Evolutionary conservation across 768 basidiomycete species (phyloP), one percentile per base, ranked within the genome.

Genomic region (Rhizopogon vinicolor): DNA sequence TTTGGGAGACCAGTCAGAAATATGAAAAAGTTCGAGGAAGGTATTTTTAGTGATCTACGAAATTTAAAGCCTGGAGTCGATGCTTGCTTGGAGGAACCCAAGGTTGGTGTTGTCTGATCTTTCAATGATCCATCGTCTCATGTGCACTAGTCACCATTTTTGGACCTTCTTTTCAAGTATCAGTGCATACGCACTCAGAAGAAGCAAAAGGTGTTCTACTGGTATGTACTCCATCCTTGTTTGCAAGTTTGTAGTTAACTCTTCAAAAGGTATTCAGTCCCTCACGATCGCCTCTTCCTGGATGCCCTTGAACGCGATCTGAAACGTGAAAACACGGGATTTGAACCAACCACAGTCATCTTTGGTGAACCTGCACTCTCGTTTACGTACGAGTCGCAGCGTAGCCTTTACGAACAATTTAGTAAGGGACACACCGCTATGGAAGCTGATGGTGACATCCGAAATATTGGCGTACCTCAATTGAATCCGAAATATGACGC

Each of bases 201-300:
- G 80, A 98, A 97, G 75, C 95, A 96, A 75, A 94, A 98, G 70
- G 95, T 98, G n/a, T 98, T 97, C 67, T 97, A 91, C 70, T 98
- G 95, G 94, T 91, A 61, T 53, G 14, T 52, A 46, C 25, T 5
- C 3, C 6, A 14, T 31, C 56, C 28, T 51, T 22, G 40, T 51
- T 33, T 50, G 33, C 55, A 58, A 16, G 53, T 50, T n/a, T 22
- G 37, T 28, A 5, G 44, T 1, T 12, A 43, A 28, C 18, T 3
- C 44, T 37, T 16, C 35, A 22, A 49, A 37, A 95, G 92, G 93
- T 97, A 93, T 74, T 95, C 93, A 6, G 95, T 98, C 6, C 95
- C 95, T 2, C 95, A 98, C 58, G 95, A 98, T 69, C 87, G 94
- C 35, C 87, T 98, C 53, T 98, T 97, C 79, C 84, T 98, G 51